Evolutionary conservation across 768 basidiomycete species (phyloP), one percentile per base, ranked within the genome.

Genomic region (Crassisporium funariophilum): DNA sequence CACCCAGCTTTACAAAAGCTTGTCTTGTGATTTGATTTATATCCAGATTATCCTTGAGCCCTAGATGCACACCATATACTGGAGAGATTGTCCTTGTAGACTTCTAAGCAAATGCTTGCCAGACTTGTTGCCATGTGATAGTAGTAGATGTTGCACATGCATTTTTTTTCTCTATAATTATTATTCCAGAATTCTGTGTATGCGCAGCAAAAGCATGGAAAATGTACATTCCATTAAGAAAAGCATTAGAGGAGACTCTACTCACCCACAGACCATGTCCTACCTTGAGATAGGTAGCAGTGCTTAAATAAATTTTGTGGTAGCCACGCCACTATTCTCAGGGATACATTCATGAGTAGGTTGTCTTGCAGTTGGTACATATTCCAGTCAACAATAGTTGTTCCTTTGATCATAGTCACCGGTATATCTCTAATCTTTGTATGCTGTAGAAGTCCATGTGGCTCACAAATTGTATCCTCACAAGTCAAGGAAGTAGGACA

Each of bases 121-220:
- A 57, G 12, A 53, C 41, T 13, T 53, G 49, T 13, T 21, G 10
- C 7, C 43, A n/a, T 17, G 35, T 35, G 24, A 56, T n/a, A 4
- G n/a, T 35, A 34, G 22, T 24, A 20, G 34, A 29, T 29, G 13
- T 7, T 29, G 7, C 27, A 7, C 8, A 7, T 7, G 8, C n/a
- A 13, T 4, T 15, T n/a, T n/a, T n/a, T n/a, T 16, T 13, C 15
- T 19, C 41, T 17, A 50, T 47, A 54, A 16, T 39, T 48, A 37
- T 43, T 29, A 37, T 54, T 57, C 53, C 58, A 60, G 38, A 50
- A 57, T 35, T 54, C 25, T 4, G 45, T 46, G 48, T 50, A 56
- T 10, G 57, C 57, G 53, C 23, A 20, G 55, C 29, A 27, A 55
- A 57, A 8, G 52, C 55, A 59, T 59, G 56, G 42, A 57, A 57